Base-by-base conservation (phyloP, 2,329 filamentous ascomycete species). In the Venturia oleaginea region DNA sequence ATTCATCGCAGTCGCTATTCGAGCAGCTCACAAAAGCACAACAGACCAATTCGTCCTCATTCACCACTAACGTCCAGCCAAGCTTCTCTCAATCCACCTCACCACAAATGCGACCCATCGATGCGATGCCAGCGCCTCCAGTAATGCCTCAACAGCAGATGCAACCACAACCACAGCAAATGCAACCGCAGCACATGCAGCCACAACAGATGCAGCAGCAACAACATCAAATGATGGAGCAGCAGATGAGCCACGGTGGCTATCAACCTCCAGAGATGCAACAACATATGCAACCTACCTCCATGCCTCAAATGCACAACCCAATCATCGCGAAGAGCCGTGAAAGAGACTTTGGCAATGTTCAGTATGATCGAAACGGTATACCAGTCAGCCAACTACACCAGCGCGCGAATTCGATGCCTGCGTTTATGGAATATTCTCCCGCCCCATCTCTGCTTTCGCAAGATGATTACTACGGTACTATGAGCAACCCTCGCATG, bases 11-110 rank as follows among this genome's bases (percentile, higher is more conserved):
- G 79, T 97, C 94, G 70, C 88, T 99, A 67, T 99, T 96, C 76
- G 94, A 99, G 83, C 94, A 99, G 82, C 87, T 99, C 80, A 99
- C 94, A 72, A 99, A 97, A 82, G 92, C 93, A 59, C 94, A 99
- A 79, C 94, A 97, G 83, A 93, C 92, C 77, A 97, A 96, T 80
- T 95, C 93, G 8, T 97, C 94, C 3, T 96, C 93, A 1, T 97
- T 97, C 83, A 91, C 86, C 77, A 90, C 90, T 68, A 89, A 92
- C 69, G 79, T 81, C 70, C 81, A 77, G 77, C 46, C 46, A 51
- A 80, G 78, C 63, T 90, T 89, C 73, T 89, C 88, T 63, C 91
- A 96, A 77, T 87, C 90, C 67, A 88, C 88, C 51, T 96, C 94
- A 59, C 92, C 94, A 30, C 43, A 62, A 57, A 89, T 96, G 84